These are phyloP conservation scores for Alopecurus myosuroides DNA, from an alignment of 176 grass and related monocot genomes.

Conservation along the genomic window DNA sequence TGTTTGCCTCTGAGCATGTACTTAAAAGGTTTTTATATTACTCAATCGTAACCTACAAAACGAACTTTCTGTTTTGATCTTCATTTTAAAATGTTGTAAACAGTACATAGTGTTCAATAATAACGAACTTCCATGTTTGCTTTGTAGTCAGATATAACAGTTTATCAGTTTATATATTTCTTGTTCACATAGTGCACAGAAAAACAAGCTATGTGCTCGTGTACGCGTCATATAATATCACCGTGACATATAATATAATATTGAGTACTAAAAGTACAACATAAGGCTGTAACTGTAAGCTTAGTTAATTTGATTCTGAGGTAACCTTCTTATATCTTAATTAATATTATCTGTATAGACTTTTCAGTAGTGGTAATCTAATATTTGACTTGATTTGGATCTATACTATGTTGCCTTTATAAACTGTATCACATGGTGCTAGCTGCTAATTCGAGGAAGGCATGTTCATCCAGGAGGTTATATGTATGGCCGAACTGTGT, in stretches of 20 bases:
- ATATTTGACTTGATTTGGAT: constrained; percentile 54
- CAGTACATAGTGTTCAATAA: constrained; percentile 34
- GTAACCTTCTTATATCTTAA: constrained; percentile 37
- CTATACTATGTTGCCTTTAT: constrained; percentile 46
- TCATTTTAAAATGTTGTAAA: constrained; percentile 18
- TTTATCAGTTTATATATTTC: constrained; percentile 36
- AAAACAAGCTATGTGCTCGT: constrained; percentile 20
- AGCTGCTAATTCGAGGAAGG: constrained; percentile 54
- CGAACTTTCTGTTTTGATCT: constrained; percentile 26
- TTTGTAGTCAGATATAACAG: constrained; percentile 17
- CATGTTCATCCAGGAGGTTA: constrained; percentile 21
- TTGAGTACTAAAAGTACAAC: constrained; percentile 23
- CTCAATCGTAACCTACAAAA: constrained; percentile 23
- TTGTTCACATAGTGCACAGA: constrained; percentile 24
- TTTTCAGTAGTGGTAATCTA: constrained; percentile 50
- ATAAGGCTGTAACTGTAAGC: constrained; percentile 29
- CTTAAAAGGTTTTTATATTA: constrained; percentile 18
- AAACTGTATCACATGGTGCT: constrained; percentile 29
- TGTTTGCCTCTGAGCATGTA: constrained; percentile 21
- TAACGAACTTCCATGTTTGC: constrained; percentile 35
- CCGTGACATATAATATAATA: constrained; percentile 39
- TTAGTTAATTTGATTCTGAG: constrained; percentile 31
- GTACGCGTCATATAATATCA: constrained; percentile 34
- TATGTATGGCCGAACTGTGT: constrained; percentile 34
- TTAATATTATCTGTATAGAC: constrained; percentile 43